These are phyloP conservation scores for Keqinozyma sinolaborantium DNA, from an alignment of 1,139 yeast genomes.

Conservation along the genomic window DNA sequence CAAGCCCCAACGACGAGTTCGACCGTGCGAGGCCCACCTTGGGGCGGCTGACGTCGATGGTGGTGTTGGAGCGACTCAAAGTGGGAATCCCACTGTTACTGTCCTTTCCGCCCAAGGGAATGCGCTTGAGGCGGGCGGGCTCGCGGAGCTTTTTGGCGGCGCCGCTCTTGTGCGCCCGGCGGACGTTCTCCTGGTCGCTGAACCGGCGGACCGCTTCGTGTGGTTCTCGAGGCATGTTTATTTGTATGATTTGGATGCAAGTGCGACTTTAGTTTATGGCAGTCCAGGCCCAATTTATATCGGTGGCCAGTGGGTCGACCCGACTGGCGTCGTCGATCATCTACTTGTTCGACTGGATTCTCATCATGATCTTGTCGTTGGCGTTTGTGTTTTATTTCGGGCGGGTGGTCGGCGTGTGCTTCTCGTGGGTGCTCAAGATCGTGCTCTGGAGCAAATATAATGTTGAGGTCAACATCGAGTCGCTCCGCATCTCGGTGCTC, in stretches of 20 bases:
- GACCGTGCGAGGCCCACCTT: slow-evolving; percentile 22
- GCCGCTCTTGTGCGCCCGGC: slow-evolving; percentile 1
- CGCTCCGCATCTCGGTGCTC: slow-evolving; percentile 69
- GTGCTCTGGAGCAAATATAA: slow-evolving; percentile 61
- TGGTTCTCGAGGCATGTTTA: slow-evolving; percentile 3
- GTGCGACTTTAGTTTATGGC: slow-evolving; percentile 7
- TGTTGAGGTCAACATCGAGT: slow-evolving; percentile 62
- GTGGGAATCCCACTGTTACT: slow-evolving; percentile 29
- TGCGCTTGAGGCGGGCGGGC: slow-evolving; percentile 16
- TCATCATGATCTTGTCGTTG: slow-evolving; percentile 59
- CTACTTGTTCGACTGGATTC: slow-evolving; percentile 78
- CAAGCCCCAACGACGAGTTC: slow-evolving; percentile 39
- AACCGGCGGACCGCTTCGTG: slow-evolving; percentile 1
- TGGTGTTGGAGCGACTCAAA: slow-evolving; percentile 33
- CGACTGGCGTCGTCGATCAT: slow-evolving; percentile 50
- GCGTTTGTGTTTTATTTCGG: slow-evolving; percentile 75
- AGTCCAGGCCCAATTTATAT: slow-evolving; percentile 12
- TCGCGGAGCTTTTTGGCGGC: not conserved
- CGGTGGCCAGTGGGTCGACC: slow-evolving; percentile 11
- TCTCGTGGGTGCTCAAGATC: slow-evolving; percentile 50
- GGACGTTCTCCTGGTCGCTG: slow-evolving; percentile 12
- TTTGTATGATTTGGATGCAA: not conserved
- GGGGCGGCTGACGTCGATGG: slow-evolving; percentile 11
- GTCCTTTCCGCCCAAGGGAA: slow-evolving; percentile 52
- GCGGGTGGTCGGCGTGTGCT: slow-evolving; percentile 61